Conservation (phyloP, 2,329 filamentous ascomycete genomes). For the Hypoxylon sp. region DNA sequence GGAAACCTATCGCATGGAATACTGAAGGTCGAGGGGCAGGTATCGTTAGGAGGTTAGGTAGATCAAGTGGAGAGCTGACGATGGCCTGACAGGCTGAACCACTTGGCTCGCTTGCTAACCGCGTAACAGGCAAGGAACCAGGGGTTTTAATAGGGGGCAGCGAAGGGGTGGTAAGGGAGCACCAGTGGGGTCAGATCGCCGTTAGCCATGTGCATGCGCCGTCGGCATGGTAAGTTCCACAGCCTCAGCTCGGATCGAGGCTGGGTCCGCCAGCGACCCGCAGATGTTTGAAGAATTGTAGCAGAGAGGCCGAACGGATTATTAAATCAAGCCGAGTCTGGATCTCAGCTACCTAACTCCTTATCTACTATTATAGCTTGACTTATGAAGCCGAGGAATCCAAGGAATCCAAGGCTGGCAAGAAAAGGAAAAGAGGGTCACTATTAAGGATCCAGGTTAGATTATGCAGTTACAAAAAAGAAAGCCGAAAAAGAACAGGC, state of each 20-base stretch:
- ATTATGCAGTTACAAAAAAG: constrained; percentile 23
- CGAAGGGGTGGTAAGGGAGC: constrained; percentile 19
- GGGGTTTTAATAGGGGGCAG: constrained; percentile 29
- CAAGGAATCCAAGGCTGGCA: background rate
- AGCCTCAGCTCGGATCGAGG: constrained; percentile 40
- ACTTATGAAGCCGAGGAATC: constrained; percentile 19
- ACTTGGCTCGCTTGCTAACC: constrained; percentile 33
- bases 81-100: constrained; percentile 40
- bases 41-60: constrained; percentile 12
- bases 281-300: constrained; percentile 34
- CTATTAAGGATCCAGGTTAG: background rate
- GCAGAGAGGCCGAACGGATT: constrained; percentile 30
- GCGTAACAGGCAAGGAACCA: constrained; percentile 22
- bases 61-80: constrained; percentile 13
- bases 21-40: constrained; percentile 28
- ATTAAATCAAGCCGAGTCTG: constrained; percentile 25
- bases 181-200: constrained; percentile 38
- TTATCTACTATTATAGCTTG: background rate
- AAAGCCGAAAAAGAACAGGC: constrained; percentile 1
- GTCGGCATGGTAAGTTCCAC: constrained; percentile 38
- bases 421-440: constrained; percentile 9
- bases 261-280: constrained; percentile 27
- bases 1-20: constrained; percentile 18
- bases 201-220: constrained; percentile 42
- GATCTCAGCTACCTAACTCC: constrained; percentile 6